These are phyloP conservation scores for Leishmania tropica DNA, from an alignment of 208 protist species.

Conservation along the genomic window DNA sequence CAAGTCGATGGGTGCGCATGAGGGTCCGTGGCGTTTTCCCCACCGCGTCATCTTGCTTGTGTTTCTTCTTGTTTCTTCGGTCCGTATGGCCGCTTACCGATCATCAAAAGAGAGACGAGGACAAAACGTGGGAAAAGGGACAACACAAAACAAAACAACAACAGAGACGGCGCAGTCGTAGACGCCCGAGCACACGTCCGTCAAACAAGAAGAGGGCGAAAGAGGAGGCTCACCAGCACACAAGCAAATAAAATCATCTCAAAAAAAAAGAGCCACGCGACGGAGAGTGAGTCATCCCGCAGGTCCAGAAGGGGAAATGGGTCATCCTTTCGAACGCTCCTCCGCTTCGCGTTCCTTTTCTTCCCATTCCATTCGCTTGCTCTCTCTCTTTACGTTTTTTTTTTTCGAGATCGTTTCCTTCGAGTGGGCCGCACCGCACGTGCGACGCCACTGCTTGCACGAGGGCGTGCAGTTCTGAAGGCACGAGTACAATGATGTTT, in stretches of 20 bases:
- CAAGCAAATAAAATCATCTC: background rate
- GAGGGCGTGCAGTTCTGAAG: background rate
- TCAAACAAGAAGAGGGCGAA: slow-evolving; percentile 3
- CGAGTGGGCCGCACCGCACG: background rate
- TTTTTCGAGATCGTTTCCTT: background rate
- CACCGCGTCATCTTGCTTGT: no score
- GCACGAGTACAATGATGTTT: background rate
- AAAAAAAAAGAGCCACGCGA: no score
- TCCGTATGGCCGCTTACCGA: background rate
- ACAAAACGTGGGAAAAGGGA: background rate
- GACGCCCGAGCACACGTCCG: background rate
- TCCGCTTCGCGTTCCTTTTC: background rate
- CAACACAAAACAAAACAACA: background rate
- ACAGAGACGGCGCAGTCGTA: background rate
- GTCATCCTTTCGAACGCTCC: background rate
- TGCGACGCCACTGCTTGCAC: background rate
- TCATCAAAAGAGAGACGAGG: background rate
- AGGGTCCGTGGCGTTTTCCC: no score
- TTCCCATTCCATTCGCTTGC: background rate
- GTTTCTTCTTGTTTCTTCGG: no score
- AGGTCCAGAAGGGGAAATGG: background rate
- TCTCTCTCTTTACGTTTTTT: background rate
- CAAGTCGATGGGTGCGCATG: no score
- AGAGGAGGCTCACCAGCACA: background rate
- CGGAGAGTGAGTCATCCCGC: background rate